These are phyloP conservation scores for Niveomyces coronatus DNA, from an alignment of 2,329 filamentous ascomycete species.

Conservation along the genomic window DNA sequence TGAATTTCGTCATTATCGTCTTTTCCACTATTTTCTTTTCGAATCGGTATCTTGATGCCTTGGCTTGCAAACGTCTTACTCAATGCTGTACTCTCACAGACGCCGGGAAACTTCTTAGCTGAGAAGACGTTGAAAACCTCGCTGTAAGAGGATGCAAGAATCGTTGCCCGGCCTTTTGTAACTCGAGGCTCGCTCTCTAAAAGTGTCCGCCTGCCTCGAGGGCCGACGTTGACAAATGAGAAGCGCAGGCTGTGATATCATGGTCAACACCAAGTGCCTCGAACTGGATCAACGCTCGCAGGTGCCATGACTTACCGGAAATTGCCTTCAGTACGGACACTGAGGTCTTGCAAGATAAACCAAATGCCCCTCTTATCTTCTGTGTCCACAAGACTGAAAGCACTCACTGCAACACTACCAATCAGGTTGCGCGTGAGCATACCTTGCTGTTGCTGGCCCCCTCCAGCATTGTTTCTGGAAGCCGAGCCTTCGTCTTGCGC, in stretches of 20 bases:
- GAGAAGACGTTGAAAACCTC: conserved; percentile 89
- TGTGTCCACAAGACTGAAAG: conserved; percentile 70
- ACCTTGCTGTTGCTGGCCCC: conserved; percentile 52
- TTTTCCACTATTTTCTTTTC: conserved; percentile 63
- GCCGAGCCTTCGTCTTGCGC: conserved; percentile 21
- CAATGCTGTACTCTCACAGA: conserved; percentile 83
- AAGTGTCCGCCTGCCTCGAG: conserved; percentile 26
- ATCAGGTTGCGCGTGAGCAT: conserved; percentile 96
- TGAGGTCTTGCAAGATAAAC: conserved; percentile 94
- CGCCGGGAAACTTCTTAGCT: conserved; percentile 96
- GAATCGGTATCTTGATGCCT: conserved; percentile 92
- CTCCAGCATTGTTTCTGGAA: conserved; percentile 22
- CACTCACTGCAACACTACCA: conserved; percentile 80
- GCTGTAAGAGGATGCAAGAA: conserved; percentile 78
- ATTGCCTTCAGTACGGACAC: conserved; percentile 81
- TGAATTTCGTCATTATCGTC: conserved; percentile 43
- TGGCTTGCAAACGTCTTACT: conserved; percentile 91
- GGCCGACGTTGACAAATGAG: conserved; percentile 77
- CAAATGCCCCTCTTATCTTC: conserved; percentile 79
- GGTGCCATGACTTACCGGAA: conserved; percentile 60
- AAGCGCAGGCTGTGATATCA: conserved; percentile 44
- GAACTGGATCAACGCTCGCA: neutral
- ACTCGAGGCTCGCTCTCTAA: conserved; percentile 36
- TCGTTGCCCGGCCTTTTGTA: conserved; percentile 66
- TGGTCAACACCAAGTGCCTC: neutral